Evolutionary conservation across 2,329 filamentous ascomycete genomes (phyloP).

Genomic region (Ophiostoma sp.): DNA sequence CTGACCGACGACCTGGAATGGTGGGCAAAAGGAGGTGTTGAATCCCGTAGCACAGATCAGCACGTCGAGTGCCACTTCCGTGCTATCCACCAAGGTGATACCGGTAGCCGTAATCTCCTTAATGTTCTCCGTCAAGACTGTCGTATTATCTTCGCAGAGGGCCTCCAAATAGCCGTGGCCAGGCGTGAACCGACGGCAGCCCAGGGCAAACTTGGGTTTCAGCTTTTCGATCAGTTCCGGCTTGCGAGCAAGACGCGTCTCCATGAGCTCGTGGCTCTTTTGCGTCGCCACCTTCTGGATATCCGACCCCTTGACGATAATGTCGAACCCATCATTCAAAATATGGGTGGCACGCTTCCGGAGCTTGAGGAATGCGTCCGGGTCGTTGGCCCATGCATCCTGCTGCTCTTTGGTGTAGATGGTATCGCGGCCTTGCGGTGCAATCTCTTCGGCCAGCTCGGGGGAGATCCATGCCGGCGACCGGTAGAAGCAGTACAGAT

Average conservation of each 20-base stretch:
- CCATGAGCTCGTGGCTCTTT: slow-evolving; percentile 26
- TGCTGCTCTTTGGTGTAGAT: slow-evolving; percentile 16
- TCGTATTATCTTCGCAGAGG: slow-evolving; percentile 47
- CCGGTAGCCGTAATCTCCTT: slow-evolving; percentile 39
- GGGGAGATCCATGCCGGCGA: slow-evolving; percentile 19
- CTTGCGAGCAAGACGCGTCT: slow-evolving; percentile 33
- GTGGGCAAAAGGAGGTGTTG: slow-evolving; percentile 34
- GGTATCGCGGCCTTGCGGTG: background rate
- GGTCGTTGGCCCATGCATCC: slow-evolving; percentile 8
- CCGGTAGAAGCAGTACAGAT: background rate
- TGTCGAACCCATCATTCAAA: slow-evolving; percentile 13
- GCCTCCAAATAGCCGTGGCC: slow-evolving; percentile 46
- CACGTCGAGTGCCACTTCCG: slow-evolving; percentile 33
- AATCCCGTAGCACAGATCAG: slow-evolving; percentile 44
- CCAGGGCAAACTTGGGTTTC: slow-evolving; percentile 45
- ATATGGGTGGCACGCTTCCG: background rate
- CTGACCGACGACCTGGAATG: slow-evolving; percentile 34
- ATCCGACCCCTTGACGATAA: background rate
- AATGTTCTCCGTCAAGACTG: slow-evolving; percentile 43
- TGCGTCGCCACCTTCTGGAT: background rate
- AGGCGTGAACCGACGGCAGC: slow-evolving; percentile 46
- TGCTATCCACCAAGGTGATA: slow-evolving; percentile 33
- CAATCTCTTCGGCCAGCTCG: background rate
- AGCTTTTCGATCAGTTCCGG: slow-evolving; percentile 47
- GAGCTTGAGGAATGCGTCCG: slow-evolving; percentile 2